Conservation (phyloP, 768 basidiomycete species). For the Mycena belliarum region DNA sequence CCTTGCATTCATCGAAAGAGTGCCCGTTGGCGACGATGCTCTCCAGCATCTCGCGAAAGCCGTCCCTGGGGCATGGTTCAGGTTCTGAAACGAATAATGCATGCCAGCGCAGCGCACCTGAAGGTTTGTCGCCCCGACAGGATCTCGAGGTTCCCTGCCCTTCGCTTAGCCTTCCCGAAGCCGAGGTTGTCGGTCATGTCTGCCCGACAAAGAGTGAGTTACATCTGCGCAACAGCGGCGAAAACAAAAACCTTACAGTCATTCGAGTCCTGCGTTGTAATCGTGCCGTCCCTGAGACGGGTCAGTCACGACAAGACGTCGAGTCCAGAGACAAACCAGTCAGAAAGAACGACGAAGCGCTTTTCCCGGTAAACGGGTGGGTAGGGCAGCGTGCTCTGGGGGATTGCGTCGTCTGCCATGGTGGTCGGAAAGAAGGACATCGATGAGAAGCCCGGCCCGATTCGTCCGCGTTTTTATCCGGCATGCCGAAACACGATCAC, state of each 20-base stretch:
- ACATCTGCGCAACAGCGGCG: neutral
- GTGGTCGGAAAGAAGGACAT: slow-evolving; percentile 4
- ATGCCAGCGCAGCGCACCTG: slow-evolving; percentile 48
- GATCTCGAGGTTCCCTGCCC: slow-evolving; percentile 72
- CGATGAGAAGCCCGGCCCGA: too few relatives aligned
- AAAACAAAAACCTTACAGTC: slow-evolving; percentile 59
- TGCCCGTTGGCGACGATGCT: slow-evolving; percentile 76
- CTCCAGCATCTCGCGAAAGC: slow-evolving; percentile 82
- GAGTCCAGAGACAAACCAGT: slow-evolving; percentile 64
- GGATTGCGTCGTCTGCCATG: slow-evolving; percentile 36
- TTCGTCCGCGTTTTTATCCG: too few relatives aligned
- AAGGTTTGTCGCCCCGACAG: slow-evolving; percentile 69
- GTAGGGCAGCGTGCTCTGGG: slow-evolving; percentile 75
- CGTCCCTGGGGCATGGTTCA: slow-evolving; percentile 57
- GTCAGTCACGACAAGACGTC: neutral
- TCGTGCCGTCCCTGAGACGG: slow-evolving; percentile 79
- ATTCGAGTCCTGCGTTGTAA: slow-evolving; percentile 91
- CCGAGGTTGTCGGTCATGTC: slow-evolving; percentile 91
- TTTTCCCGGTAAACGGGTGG: slow-evolving; percentile 80
- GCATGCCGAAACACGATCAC: too few relatives aligned
- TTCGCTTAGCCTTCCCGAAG: slow-evolving; percentile 73
- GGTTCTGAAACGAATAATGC: neutral
- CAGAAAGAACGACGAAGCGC: slow-evolving; percentile 83
- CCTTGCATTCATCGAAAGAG: slow-evolving; percentile 84
- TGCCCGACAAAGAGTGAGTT: slow-evolving; percentile 26